phyloP scores from a whole-genome alignment of 148 eudicot genomes.

The Polygonum maritimum region DNA sequence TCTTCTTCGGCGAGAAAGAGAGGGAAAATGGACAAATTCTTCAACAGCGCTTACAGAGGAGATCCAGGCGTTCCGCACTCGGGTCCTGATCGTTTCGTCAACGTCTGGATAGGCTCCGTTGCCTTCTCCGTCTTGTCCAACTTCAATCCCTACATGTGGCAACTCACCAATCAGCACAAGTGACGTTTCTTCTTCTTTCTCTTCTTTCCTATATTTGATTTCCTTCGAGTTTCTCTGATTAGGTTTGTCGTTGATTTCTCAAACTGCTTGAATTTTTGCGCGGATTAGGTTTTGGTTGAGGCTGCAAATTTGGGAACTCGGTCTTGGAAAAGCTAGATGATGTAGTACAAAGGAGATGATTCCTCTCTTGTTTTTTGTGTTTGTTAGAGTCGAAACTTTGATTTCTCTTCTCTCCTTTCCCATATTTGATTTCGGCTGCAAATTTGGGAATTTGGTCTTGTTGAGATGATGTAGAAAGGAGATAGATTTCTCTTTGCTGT shows the following conservation, averaged over 20 bases:
- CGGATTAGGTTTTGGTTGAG: neutral
- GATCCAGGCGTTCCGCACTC: slow-evolving; percentile 90
- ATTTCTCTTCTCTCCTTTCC: no score
- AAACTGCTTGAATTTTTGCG: neutral
- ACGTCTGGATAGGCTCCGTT: slow-evolving; percentile 63
- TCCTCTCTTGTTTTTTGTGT: neutral
- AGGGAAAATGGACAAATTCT: slow-evolving; percentile 65
- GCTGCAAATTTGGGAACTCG: neutral
- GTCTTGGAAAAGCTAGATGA: neutral
- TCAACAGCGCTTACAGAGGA: slow-evolving; percentile 84
- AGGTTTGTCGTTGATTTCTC: neutral
- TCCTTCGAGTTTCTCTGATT: neutral
- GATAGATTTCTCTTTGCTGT: neutral
- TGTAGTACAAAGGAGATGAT: neutral
- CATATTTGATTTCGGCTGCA: no score
- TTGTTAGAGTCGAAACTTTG: neutral
- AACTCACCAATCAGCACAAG: slow-evolving; percentile 60
- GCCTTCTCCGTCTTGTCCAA: slow-evolving; percentile 57
- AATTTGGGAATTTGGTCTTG: no score
- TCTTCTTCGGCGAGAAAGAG: slow-evolving; percentile 7
- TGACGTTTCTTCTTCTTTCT: slow-evolving; percentile 11
- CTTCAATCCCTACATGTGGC: slow-evolving; percentile 69
- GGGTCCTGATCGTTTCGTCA: slow-evolving; percentile 43
- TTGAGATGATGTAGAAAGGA: neutral
- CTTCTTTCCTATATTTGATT: neutral